phyloP scores from a whole-genome alignment of 139 green algal genomes.

The Marvania coccoides region DNA sequence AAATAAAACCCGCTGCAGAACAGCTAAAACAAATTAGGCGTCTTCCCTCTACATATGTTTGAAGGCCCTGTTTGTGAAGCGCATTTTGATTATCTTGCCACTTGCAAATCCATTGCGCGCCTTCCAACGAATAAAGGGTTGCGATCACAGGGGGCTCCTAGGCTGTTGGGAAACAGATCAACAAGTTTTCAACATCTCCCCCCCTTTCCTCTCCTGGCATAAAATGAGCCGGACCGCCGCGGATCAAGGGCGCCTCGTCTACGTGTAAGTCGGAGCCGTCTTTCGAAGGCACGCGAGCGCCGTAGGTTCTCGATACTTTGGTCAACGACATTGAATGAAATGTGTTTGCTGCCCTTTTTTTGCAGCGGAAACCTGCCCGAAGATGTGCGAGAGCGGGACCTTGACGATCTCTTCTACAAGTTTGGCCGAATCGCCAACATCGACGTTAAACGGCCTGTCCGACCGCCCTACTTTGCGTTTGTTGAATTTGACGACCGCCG shows the following conservation, averaged over 20 bases:
- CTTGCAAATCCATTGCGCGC: too few relatives aligned
- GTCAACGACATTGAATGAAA: too few relatives aligned
- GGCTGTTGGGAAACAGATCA: too few relatives aligned
- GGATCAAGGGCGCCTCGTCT: conserved; percentile 25
- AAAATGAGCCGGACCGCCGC: conserved; percentile 19
- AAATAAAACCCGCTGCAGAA: too few relatives aligned
- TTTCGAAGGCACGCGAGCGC: background rate
- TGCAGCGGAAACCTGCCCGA: conserved; percentile 69
- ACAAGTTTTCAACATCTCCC: too few relatives aligned
- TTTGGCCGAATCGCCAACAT: conserved; percentile 76
- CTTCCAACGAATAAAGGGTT: too few relatives aligned
- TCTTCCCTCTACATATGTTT: too few relatives aligned
- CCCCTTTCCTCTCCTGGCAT: too few relatives aligned
- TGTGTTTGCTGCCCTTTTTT: background rate
- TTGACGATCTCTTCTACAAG: conserved; percentile 85
- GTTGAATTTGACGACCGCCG: conserved; percentile 76
- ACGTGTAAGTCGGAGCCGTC: conserved; percentile 7
- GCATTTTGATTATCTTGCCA: too few relatives aligned
- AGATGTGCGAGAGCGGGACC: conserved; percentile 75
- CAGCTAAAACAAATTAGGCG: too few relatives aligned
- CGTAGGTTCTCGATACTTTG: background rate
- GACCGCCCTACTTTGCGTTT: conserved; percentile 81
- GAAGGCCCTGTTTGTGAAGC: too few relatives aligned
- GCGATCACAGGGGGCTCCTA: too few relatives aligned
- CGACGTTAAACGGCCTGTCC: conserved; percentile 74